Conservation (phyloP, 768 basidiomycete genomes). For the Hydnum rufescens region DNA sequence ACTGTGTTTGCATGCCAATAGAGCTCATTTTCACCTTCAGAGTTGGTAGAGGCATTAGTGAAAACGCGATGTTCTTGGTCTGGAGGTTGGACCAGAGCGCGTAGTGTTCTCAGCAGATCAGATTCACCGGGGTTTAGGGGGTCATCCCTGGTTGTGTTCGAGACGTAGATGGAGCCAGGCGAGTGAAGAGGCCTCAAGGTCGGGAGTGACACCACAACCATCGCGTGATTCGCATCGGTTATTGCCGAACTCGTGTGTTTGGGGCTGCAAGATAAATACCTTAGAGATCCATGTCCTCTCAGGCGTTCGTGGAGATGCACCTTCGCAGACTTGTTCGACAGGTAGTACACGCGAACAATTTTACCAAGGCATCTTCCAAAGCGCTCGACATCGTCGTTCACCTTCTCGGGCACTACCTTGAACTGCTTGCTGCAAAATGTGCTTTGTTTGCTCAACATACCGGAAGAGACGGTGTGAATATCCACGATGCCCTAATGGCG, state of each 20-base stretch:
- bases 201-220: no score
- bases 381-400: slow-evolving; percentile 53
- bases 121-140: slow-evolving; percentile 14
- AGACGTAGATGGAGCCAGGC: background rate
- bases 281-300: background rate
- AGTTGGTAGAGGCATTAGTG: background rate
- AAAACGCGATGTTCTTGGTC: slow-evolving; percentile 4
- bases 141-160: background rate
- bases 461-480: slow-evolving; percentile 31
- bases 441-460: slow-evolving; percentile 58
- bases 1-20: slow-evolving; percentile 49
- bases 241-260: no score
- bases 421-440: slow-evolving; percentile 42
- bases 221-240: no score
- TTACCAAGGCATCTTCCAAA: slow-evolving; percentile 55
- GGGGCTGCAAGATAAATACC: background rate
- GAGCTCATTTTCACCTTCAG: slow-evolving; percentile 35
- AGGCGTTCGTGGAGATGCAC: background rate
- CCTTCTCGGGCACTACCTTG: slow-evolving; percentile 53
- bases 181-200: background rate
- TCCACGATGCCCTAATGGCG: slow-evolving; percentile 41
- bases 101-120: slow-evolving; percentile 17
- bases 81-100: slow-evolving; percentile 8
- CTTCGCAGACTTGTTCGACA: background rate
- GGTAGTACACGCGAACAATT: slow-evolving; percentile 57